Evolutionary conservation across 2,329 filamentous ascomycete species (phyloP).

Genomic region (Aureobasidium sp.): DNA sequence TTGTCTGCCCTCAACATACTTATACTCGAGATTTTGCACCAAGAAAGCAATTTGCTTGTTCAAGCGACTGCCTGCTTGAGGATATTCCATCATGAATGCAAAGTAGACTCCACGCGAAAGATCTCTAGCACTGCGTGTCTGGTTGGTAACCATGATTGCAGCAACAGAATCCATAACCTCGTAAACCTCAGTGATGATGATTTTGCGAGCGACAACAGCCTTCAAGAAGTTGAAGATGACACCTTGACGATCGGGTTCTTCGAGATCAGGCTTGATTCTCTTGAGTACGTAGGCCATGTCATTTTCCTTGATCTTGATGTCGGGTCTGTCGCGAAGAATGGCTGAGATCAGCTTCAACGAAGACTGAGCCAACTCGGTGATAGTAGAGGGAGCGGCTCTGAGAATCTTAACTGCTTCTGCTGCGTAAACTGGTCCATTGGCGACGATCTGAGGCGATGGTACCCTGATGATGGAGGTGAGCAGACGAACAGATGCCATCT

Average conservation of each 20-base stretch:
- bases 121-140: constrained; percentile 79
- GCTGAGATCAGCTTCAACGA: constrained; percentile 82
- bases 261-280: constrained; percentile 78
- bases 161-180: constrained; percentile 85
- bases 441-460: constrained; percentile 61
- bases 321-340: constrained; percentile 71
- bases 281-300: constrained; percentile 76
- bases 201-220: constrained; percentile 72
- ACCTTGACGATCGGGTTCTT: constrained; percentile 85
- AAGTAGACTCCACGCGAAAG: constrained; percentile 83
- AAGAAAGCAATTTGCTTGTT: constrained; percentile 83
- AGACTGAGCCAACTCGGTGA: constrained; percentile 76
- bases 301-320: constrained; percentile 67
- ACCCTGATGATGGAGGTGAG: constrained; percentile 78
- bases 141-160: constrained; percentile 91
- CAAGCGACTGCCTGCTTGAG: constrained; percentile 83
- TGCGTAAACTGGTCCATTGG: constrained; percentile 67
- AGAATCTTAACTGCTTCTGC: constrained; percentile 78
- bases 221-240: constrained; percentile 92
- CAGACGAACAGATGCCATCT: constrained; percentile 78
- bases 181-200: constrained; percentile 82
- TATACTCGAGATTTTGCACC: constrained; percentile 82
- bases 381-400: constrained; percentile 66
- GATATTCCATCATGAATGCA: constrained; percentile 90
- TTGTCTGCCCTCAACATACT: constrained; percentile 76